Evolutionary conservation across 164 flowering plant genomes (phyloP), one percentile per base, ranked within the genome.

Genomic region (Echeveria elegans): DNA sequence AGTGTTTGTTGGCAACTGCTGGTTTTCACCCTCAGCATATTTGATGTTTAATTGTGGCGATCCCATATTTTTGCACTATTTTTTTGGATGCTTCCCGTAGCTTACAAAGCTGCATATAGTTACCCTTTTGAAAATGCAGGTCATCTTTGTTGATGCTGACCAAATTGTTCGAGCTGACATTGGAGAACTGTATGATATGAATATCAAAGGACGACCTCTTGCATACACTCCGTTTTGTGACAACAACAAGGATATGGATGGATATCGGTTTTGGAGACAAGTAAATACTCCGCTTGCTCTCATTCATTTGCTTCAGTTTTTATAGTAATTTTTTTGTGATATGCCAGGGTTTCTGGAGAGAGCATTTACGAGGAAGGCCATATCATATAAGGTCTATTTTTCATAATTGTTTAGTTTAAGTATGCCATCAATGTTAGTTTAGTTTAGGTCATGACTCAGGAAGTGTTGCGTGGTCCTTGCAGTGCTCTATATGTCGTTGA

Each of bases 101-200:
- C 63, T 30, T n/a, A 32, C 24, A 26, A 53, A 11, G 60, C 31
- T 53, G 60, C 31, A 53, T 21, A 30, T 26, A 23, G 26, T 15
- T 18, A 26, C 31, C 31, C 32, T 18, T 23, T 66, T n/a, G 18
- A 50, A 58, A 65, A 29, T 80, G 85, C 86, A 94, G 99, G 99
- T 94, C 74, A 94, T 94, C 78, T 94, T 94, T 80, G 99, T 94
- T 28, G 99, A 94, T 79, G 99, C 99, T 19, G 99, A 94, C 79
- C 99, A 94, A 67, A 72, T 91, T 75, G 90, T 94, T 58, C 78
- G 99, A 72, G 79, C 99, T 38, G 96, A 91, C 74, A 89, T 94
- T 96, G 97, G 97, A 71, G 97, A 94, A 75, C 94, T 94, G 31
- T 94, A 94, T 79, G 97, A 94, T 82, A 91, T 91, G 99, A 84